Evolutionary conservation across 1,284 basidiomycete species (phyloP).

Genomic region (Ustilago nuda): DNA sequence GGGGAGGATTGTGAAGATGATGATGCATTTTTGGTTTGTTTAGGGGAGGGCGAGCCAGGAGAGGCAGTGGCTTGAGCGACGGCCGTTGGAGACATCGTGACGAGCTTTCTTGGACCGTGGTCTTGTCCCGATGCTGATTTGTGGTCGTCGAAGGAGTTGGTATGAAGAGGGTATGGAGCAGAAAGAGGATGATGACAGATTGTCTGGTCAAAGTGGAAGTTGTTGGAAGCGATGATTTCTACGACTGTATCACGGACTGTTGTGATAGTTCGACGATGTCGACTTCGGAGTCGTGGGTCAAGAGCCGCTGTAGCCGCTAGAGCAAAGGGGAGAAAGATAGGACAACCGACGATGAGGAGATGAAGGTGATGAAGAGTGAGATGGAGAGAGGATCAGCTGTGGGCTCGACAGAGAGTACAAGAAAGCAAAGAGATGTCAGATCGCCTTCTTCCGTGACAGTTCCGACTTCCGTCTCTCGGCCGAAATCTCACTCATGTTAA

Average conservation of each 20-base stretch:
- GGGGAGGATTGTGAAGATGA: background rate
- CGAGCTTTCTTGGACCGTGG: background rate
- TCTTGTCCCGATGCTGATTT: background rate
- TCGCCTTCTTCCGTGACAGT: background rate
- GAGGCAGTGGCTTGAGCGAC: conserved; percentile 10
- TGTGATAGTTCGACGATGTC: background rate
- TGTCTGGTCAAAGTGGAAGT: background rate
- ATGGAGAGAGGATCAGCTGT: background rate
- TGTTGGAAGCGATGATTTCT: too few relatives aligned
- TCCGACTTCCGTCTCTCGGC: background rate
- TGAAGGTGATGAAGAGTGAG: background rate
- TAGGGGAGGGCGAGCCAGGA: conserved; percentile 17
- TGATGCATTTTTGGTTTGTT: background rate
- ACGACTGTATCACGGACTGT: background rate
- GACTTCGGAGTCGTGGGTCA: background rate
- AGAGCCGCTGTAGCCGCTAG: background rate
- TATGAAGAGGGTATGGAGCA: background rate
- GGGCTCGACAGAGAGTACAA: background rate
- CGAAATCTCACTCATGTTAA: background rate
- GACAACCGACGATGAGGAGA: background rate
- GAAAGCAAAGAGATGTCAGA: conserved; percentile 1
- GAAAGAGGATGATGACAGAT: background rate
- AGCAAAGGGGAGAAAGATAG: background rate
- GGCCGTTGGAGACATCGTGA: conserved; percentile 25
- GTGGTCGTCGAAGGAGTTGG: background rate